Conservation (phyloP, 2,329 filamentous ascomycete genomes). For the Thelonectria rubi region DNA sequence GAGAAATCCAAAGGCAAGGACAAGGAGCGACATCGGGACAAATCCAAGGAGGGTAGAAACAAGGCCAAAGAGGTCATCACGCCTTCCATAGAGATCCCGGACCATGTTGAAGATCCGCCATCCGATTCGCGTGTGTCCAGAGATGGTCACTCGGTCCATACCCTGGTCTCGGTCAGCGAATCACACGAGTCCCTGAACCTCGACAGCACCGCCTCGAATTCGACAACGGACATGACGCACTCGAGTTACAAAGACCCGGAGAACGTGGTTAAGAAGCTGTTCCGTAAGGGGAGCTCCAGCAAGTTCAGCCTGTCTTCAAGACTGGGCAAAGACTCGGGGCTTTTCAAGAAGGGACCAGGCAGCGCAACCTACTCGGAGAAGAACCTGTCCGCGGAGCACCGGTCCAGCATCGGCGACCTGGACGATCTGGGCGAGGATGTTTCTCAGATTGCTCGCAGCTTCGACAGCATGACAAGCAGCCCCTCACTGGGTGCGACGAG, state of each 20-base stretch:
- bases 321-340: slow-evolving; percentile 61
- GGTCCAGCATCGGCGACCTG: slow-evolving; percentile 66
- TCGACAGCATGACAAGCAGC: slow-evolving; percentile 66
- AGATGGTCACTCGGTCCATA: slow-evolving; percentile 66
- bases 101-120: slow-evolving; percentile 57
- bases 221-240: slow-evolving; percentile 62
- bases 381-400: slow-evolving; percentile 61
- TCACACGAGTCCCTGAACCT: slow-evolving; percentile 67
- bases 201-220: slow-evolving; percentile 65
- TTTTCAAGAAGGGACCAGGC: slow-evolving; percentile 68
- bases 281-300: slow-evolving; percentile 71
- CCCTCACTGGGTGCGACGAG: slow-evolving; percentile 63
- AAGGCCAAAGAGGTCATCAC: slow-evolving; percentile 51
- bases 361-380: slow-evolving; percentile 67
- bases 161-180: slow-evolving; percentile 67
- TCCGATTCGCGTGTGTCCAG: slow-evolving; percentile 64
- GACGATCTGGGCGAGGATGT: slow-evolving; percentile 62
- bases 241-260: slow-evolving; percentile 60
- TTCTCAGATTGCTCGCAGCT: slow-evolving; percentile 57
- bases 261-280: slow-evolving; percentile 67
- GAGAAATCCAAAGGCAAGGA: slow-evolving; percentile 47
- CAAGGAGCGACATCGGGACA: slow-evolving; percentile 43
- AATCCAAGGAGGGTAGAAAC: slow-evolving; percentile 48
- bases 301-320: slow-evolving; percentile 71
- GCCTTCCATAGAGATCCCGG: slow-evolving; percentile 51